These are phyloP conservation scores for Neophaeococcomyces aloes DNA, from an alignment of 2,329 filamentous ascomycete species.

Conservation along the genomic window DNA sequence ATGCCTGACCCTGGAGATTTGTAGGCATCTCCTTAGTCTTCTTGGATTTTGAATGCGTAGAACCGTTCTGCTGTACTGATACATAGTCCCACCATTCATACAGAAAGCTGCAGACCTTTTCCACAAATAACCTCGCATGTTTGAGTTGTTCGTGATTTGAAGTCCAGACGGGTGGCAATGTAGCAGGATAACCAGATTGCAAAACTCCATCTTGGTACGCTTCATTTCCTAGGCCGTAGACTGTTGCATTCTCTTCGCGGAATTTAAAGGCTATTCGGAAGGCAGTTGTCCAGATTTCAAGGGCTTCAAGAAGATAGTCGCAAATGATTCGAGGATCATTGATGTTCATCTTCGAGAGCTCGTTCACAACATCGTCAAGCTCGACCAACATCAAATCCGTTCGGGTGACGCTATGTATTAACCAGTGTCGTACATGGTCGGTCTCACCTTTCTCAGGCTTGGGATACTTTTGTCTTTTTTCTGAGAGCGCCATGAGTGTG, in stretches of 20 bases:
- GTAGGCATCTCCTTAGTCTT: constrained; percentile 20
- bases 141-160: constrained; percentile 38
- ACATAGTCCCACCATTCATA: constrained; percentile 26
- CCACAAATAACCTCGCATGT: constrained; percentile 15
- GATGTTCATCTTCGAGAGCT: constrained; percentile 53
- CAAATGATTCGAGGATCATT: constrained; percentile 39
- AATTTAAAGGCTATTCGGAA: constrained; percentile 58
- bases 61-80: constrained; percentile 11
- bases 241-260: constrained; percentile 54
- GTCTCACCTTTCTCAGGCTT: constrained; percentile 57
- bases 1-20: constrained; percentile 17
- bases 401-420: constrained; percentile 62
- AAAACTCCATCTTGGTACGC: constrained; percentile 56
- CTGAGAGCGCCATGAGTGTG: constrained; percentile 64
- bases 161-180: constrained; percentile 76
- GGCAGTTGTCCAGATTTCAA: constrained; percentile 58
- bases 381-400: constrained; percentile 68
- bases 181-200: constrained; percentile 49
- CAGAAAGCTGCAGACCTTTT: constrained; percentile 20
- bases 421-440: constrained; percentile 76
- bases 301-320: constrained; percentile 54
- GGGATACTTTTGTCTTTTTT: constrained; percentile 61
- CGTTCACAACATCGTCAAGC: constrained; percentile 66
- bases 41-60: constrained; percentile 1
- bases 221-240: constrained; percentile 65